Evolutionary conservation across 2,329 filamentous ascomycete genomes (phyloP), one percentile per base, ranked within the genome.

Genomic region (Aspergillus nomiae): DNA sequence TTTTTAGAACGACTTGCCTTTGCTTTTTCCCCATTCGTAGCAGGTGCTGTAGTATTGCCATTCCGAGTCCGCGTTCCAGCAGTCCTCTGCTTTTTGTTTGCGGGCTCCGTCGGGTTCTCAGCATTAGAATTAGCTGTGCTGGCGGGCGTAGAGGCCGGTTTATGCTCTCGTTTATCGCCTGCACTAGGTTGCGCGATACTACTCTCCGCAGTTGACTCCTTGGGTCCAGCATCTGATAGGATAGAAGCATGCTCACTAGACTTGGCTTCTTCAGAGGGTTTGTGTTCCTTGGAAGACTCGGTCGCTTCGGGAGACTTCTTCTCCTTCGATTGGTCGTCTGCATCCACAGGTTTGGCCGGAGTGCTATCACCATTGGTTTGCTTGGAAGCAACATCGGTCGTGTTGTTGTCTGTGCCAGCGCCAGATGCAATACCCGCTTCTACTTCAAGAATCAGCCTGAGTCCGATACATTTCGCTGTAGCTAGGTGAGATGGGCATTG

Each of bases 61-160:
- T 71, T 70, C 14, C 62, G 58, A 12, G 59, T 55, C 54, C 63
- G 54, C 26, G 54, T 21, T 19, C 60, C 11, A 5, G 55, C 51
- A 14, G 68, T 72, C 65, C 76, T 80, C 57, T 73, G 74, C 63
- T 78, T 79, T 65, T 80, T 79, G n/a, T 63, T 45, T 9, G 69
- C 64, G 16, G 73, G 71, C 54, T 73, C 72, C 7, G 64, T 65
- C 2, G 65, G 34, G 36, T 67, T 51, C 46, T 66, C 67, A 11
- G 59, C 24, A 38, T 24, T 59, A 57, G 65, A 34, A 10, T 71
- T 66, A 4, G 62, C 61, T 10, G 51, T 10, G 55, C 58, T 38
- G 11, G 38, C 36, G 26, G 58, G 30, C 9, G 62, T 26, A 36
- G 66, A 24, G 38, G 58, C 62, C 6, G 64, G 53, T 19, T 69